Conservation (phyloP, 176 grass and related monocot genomes). For the Carex kokanica region DNA sequence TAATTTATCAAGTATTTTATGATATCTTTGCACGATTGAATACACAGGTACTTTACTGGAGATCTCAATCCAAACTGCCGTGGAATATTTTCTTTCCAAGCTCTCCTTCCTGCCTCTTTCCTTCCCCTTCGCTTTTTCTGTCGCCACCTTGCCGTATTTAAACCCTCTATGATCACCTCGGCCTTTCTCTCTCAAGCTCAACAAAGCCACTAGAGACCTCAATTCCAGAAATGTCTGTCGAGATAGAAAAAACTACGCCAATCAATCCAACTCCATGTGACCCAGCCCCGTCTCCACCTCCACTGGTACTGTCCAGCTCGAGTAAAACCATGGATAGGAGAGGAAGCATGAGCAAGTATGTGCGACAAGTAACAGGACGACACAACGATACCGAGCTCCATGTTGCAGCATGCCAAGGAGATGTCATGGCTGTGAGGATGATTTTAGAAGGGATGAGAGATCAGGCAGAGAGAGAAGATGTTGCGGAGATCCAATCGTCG, state of each 20-base stretch:
- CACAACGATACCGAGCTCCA: conserved; percentile 89
- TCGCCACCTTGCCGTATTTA: conserved; percentile 22
- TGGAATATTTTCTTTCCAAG: conserved; percentile 19
- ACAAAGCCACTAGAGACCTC: not conserved
- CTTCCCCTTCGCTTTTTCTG: conserved; percentile 14
- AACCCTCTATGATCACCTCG: conserved; percentile 2
- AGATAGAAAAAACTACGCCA: conserved; percentile 46
- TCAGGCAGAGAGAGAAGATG: conserved; percentile 34
- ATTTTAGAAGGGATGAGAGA: conserved; percentile 43
- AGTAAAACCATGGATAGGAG: conserved; percentile 41
- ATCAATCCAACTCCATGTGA: not conserved
- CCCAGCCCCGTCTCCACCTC: not conserved
- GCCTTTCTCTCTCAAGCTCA: conserved; percentile 23
- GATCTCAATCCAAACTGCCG: not conserved
- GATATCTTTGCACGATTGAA: not conserved
- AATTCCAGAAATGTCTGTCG: conserved; percentile 39
- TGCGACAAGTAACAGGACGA: conserved; percentile 86
- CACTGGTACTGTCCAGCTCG: conserved; percentile 59
- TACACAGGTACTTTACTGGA: not conserved
- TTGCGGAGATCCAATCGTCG: conserved; percentile 41
- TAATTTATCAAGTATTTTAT: not conserved
- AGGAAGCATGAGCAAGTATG: conserved; percentile 68
- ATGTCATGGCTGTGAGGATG: conserved; percentile 32
- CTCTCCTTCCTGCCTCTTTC: conserved; percentile 56
- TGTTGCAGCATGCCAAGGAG: conserved; percentile 58